phyloP scores from a whole-genome alignment of 495 filamentous ascomycete genomes.

The Jackrogersella multiformis region DNA sequence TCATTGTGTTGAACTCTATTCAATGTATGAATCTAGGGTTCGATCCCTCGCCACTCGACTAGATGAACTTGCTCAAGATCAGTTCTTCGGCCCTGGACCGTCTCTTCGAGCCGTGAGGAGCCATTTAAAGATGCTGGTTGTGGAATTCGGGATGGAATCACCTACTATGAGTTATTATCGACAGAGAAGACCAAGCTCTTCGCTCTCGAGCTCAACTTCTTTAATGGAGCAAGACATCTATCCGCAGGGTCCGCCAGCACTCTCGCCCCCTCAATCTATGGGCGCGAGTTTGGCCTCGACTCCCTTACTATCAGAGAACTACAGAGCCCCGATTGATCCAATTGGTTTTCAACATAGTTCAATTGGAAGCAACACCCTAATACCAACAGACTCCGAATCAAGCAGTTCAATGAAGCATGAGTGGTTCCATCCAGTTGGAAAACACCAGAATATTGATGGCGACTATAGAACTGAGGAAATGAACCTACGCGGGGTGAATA shows the following conservation, averaged over 20 bases:
- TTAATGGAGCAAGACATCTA: background rate
- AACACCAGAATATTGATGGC: background rate
- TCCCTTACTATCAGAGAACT: background rate
- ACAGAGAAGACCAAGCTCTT: constrained; percentile 5
- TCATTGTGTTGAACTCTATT: background rate
- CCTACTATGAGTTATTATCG: background rate
- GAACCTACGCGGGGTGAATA: background rate
- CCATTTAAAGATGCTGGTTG: background rate
- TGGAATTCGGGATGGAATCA: background rate
- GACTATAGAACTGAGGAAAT: background rate
- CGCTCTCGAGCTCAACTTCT: constrained; percentile 5
- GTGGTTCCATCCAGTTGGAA: background rate
- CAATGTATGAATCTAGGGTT: background rate
- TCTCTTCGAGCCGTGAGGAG: constrained; percentile 1
- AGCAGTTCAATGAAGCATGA: background rate
- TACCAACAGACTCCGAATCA: background rate
- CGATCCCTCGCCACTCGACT: background rate
- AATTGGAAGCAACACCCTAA: background rate
- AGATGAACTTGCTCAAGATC: constrained; percentile 6
- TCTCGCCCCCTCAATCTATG: background rate
- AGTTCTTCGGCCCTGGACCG: background rate
- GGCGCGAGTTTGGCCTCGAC: background rate
- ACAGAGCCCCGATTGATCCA: background rate
- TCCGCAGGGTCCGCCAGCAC: background rate
- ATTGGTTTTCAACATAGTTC: background rate